These are phyloP conservation scores for Fusarium sp. DNA, from an alignment of 2,329 filamentous ascomycete genomes.

Conservation along the genomic window DNA sequence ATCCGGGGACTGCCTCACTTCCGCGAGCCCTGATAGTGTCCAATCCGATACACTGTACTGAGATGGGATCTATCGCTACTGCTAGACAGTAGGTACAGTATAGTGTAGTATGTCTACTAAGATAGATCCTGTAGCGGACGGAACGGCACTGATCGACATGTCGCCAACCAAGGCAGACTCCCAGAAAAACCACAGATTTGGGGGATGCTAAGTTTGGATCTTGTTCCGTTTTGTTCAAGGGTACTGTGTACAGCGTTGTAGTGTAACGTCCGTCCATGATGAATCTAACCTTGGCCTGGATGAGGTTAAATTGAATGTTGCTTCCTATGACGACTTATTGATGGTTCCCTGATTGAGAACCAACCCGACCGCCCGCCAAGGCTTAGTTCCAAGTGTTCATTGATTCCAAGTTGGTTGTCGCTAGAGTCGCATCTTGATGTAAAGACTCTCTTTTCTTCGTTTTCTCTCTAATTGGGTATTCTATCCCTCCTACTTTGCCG, in stretches of 20 bases:
- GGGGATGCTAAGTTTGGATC: slow-evolving; percentile 10
- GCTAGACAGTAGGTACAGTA: slow-evolving; percentile 2
- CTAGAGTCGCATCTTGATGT: slow-evolving; percentile 26
- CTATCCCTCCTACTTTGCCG: background rate
- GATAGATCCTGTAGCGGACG: background rate
- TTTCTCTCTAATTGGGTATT: slow-evolving; percentile 13
- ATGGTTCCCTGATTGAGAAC: slow-evolving; percentile 34
- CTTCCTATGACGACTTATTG: slow-evolving; percentile 37
- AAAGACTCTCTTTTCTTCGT: slow-evolving; percentile 11
- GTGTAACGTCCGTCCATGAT: slow-evolving; percentile 8
- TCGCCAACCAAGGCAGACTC: slow-evolving; percentile 32
- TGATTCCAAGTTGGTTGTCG: slow-evolving; percentile 23
- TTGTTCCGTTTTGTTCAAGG: slow-evolving; percentile 18
- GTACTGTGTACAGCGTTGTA: background rate
- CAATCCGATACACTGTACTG: slow-evolving; percentile 4
- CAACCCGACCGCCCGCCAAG: slow-evolving; percentile 13
- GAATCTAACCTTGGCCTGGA: slow-evolving; percentile 6
- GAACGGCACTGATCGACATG: slow-evolving; percentile 27
- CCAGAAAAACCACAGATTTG: slow-evolving; percentile 19
- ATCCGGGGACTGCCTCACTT: slow-evolving; percentile 16
- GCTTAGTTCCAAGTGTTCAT: slow-evolving; percentile 21
- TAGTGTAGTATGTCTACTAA: background rate
- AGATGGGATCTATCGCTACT: background rate
- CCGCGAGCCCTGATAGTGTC: slow-evolving; percentile 10
- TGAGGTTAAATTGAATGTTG: slow-evolving; percentile 23